Percentiles rank a stretch among this genome's conserved stretches.
phyloP scores from a whole-genome alignment of 2,329 filamentous ascomycete species.

The Ceratocystis alfenasii region DNA sequence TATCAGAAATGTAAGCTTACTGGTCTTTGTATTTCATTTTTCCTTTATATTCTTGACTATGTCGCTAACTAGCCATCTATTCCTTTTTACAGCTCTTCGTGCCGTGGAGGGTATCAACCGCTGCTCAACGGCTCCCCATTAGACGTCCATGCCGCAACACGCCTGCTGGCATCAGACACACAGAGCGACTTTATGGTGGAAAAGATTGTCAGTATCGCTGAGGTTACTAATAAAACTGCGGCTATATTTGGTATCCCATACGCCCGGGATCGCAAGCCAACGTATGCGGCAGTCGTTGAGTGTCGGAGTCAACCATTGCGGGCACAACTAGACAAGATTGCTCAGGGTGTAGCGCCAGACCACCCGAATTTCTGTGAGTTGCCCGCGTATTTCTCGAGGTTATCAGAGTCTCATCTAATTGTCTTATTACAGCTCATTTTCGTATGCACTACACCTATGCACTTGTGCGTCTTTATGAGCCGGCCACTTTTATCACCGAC shows the following conservation, averaged over 20 bases:
- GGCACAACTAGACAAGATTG: constrained; percentile 20
- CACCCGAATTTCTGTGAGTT: constrained; percentile 18
- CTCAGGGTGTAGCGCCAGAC: constrained; percentile 17
- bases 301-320: constrained; percentile 17
- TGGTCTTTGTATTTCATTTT: not conserved
- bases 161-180: constrained; percentile 15
- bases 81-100: constrained; percentile 14
- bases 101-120: constrained; percentile 19
- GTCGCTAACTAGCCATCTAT: not conserved
- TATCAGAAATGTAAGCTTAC: constrained; percentile 31
- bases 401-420: not conserved
- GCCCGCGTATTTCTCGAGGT: no score
- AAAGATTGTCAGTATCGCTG: constrained; percentile 21
- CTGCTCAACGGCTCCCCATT: constrained; percentile 19
- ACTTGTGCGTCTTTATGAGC: constrained; percentile 32
- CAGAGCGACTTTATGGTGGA: constrained; percentile 21
- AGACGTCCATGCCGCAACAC: constrained; percentile 19
- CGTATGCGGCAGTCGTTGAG: constrained; percentile 19
- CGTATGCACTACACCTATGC: constrained; percentile 30
- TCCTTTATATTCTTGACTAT: not conserved
- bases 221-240: constrained; percentile 20
- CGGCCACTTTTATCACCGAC: constrained; percentile 29
- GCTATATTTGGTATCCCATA: constrained; percentile 22
- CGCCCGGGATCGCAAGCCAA: constrained; percentile 20
- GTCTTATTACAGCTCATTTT: constrained; percentile 23